These are phyloP conservation scores for Penicillium sp. DNA, from an alignment of 2,329 filamentous ascomycete genomes.

Conservation along the genomic window DNA sequence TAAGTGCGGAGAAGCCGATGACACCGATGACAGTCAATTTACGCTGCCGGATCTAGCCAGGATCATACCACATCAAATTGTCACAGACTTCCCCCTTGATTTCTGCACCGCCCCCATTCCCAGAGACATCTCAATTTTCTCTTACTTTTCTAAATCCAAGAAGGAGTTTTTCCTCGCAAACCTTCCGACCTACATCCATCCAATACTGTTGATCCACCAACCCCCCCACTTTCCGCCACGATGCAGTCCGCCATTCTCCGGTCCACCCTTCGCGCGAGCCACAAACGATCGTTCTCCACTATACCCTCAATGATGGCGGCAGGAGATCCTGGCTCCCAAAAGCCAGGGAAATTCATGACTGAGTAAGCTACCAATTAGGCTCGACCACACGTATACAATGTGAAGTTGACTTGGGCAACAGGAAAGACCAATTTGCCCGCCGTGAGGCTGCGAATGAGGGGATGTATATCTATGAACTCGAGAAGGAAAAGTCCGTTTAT, in stretches of 20 bases:
- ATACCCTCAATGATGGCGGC: slow-evolving; percentile 20
- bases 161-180: background rate
- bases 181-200: background rate
- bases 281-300: slow-evolving; percentile 18
- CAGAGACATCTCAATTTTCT: too few relatives aligned
- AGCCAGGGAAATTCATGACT: slow-evolving; percentile 25
- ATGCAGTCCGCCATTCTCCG: slow-evolving; percentile 20
- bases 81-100: background rate
- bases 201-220: background rate
- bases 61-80: background rate
- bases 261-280: slow-evolving; percentile 18
- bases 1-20: background rate
- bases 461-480: slow-evolving; percentile 20
- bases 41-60: background rate
- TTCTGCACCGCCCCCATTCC: background rate
- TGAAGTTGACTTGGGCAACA: background rate
- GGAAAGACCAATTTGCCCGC: slow-evolving; percentile 23
- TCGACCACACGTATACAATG: slow-evolving; percentile 24
- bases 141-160: background rate
- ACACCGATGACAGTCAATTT: background rate
- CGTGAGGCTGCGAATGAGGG: slow-evolving; percentile 21
- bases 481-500: slow-evolving; percentile 22
- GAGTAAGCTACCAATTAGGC: slow-evolving; percentile 21
- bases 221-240: slow-evolving; percentile 1
- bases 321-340: slow-evolving; percentile 25